Percentiles rank a stretch among this genome's conserved stretches.
Evolutionary conservation across 139 green algal genomes (phyloP).

Genomic region (Picochlorum sp.): DNA sequence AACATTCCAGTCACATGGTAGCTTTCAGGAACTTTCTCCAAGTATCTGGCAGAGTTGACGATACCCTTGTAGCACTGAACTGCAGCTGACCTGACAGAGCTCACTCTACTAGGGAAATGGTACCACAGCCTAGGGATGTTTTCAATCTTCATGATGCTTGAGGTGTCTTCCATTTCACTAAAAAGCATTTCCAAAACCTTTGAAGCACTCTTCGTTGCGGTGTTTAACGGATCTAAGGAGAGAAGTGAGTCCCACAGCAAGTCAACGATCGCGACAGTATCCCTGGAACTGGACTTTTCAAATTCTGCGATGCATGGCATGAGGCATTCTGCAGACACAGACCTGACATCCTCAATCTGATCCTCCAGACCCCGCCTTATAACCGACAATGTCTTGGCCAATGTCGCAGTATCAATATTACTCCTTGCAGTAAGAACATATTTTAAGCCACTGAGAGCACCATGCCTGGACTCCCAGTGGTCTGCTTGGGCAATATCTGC

Average conservation of each 20-base stretch:
- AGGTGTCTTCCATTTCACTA: not conserved
- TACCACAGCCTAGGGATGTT: slow-evolving; percentile 53
- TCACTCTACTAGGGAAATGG: slow-evolving; percentile 68
- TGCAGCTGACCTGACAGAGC: slow-evolving; percentile 55
- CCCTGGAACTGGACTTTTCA: not conserved
- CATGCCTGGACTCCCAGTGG: slow-evolving; percentile 54
- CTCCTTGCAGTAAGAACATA: slow-evolving; percentile 68
- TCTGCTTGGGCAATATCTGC: slow-evolving; percentile 36
- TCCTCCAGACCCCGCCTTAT: slow-evolving; percentile 59
- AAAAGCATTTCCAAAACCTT: slow-evolving; percentile 43
- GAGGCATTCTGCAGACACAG: slow-evolving; percentile 81
- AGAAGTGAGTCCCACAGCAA: slow-evolving; percentile 70
- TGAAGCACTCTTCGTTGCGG: slow-evolving; percentile 63
- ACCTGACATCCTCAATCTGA: slow-evolving; percentile 83
- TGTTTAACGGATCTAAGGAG: slow-evolving; percentile 74
- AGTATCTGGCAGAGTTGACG: not conserved
- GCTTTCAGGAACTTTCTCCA: no score
- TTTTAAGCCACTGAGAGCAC: slow-evolving; percentile 80
- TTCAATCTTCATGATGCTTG: not conserved
- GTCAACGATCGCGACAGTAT: slow-evolving; percentile 16
- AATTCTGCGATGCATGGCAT: slow-evolving; percentile 60
- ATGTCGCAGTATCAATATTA: slow-evolving; percentile 25
- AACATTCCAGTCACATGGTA: no score
- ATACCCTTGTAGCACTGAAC: slow-evolving; percentile 35
- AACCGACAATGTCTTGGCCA: slow-evolving; percentile 50